A percentile compares a stretch with the other conserved stretches of the same genome.
Evolutionary conservation across 148 eudicot species (phyloP).

Genomic region (Pouteria glomerata): DNA sequence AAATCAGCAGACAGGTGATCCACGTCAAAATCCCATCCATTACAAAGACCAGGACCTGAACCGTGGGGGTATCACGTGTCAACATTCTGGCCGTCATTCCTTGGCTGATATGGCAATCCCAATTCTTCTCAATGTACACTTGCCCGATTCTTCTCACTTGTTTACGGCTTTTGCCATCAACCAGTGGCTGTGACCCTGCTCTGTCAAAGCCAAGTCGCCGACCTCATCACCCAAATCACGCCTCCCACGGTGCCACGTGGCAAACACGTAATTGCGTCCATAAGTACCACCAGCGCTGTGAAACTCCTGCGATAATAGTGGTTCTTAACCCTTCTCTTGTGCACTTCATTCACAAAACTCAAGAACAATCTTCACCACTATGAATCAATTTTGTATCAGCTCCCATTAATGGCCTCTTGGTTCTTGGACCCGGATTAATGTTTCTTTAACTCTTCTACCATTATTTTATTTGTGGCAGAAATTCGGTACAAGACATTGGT

Average conservation of each 20-base stretch:
- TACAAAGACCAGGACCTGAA: too few species aligned
- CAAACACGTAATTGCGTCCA: neutral
- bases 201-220: neutral
- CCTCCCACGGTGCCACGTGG: neutral
- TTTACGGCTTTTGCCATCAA: too few species aligned
- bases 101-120: neutral
- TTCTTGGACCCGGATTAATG: constrained; percentile 13
- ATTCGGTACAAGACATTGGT: constrained; percentile 1
- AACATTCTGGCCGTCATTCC: neutral
- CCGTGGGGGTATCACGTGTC: too few species aligned
- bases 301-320: neutral
- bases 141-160: too few species aligned
- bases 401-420: constrained; percentile 7
- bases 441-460: neutral
- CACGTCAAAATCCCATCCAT: neutral
- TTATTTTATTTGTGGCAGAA: constrained; percentile 1
- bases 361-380: neutral
- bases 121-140: too few species aligned
- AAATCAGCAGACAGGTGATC: neutral
- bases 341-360: too few species aligned
- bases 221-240: neutral
- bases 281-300: neutral
- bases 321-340: neutral
- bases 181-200: constrained; percentile 7
- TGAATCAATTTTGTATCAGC: neutral